Percentiles rank a stretch among this genome's conserved stretches.
These are phyloP conservation scores for Annulohypoxylon moriforme DNA, from an alignment of 495 filamentous ascomycete genomes.

Conservation along the genomic window DNA sequence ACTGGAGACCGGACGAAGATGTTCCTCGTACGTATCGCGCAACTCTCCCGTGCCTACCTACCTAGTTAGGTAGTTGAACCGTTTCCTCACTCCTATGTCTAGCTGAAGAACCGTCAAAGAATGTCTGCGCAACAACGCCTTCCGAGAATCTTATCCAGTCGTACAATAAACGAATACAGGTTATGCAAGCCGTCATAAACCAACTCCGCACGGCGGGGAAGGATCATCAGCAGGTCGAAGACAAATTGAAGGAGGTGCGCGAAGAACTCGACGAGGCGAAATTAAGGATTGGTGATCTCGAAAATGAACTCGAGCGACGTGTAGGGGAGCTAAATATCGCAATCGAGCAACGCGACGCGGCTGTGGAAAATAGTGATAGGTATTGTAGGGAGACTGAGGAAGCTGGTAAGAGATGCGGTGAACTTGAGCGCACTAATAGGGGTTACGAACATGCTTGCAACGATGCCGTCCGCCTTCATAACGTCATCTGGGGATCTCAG, in stretches of 20 bases:
- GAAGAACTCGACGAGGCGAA: conserved; percentile 16
- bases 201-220: conserved; percentile 12
- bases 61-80: background rate
- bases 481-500: conserved; percentile 23
- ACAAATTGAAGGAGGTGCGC: background rate
- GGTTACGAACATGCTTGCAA: background rate
- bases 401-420: background rate
- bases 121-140: background rate
- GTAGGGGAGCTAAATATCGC: background rate
- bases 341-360: background rate
- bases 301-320: background rate
- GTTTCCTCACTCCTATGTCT: background rate
- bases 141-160: conserved; percentile 14
- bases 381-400: background rate
- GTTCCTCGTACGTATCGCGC: conserved; percentile 11
- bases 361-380: background rate
- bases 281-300: conserved; percentile 6
- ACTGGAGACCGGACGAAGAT: background rate
- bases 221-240: conserved; percentile 3
- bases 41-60: background rate
- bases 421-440: background rate
- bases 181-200: conserved; percentile 20
- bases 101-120: background rate
- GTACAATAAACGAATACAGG: conserved; percentile 18
- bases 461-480: conserved; percentile 13